Evolutionary conservation across 306 rosid genomes (phyloP), one percentile per base, ranked within the genome.

Genomic region (Sicyos baderoa): DNA sequence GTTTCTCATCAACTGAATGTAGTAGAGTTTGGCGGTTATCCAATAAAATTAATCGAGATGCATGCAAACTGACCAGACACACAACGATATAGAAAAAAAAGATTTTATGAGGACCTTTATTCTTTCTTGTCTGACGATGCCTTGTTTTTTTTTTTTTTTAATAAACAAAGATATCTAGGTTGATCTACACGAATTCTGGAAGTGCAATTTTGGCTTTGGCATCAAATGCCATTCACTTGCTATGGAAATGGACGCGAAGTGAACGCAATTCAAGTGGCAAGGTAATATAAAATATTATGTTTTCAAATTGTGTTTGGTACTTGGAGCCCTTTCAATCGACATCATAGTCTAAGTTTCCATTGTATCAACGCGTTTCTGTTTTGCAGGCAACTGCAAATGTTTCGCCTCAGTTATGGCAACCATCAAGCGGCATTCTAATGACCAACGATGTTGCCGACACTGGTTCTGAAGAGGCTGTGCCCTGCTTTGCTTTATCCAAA

Each of bases 391-490:
- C 89, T 72, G 98, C 98, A 49, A 85, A 76, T 74, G 85, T 85
- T 63, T 77, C 72, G 25, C 98, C 98, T 62, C 95, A 87, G 81
- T 81, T 89, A 75, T 92, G 96, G 97, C 97, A 91, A 76, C 97
- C 97, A 62, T 17, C 97, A 44, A 91, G 97, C 76, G 97, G 97
- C 82, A 91, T 89, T 75, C 72, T 89, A 75, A 91, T 91, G 97
- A 87, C 96, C 73, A 91, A 91, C 71, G 97, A 91, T 70, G 44
- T 86, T 76, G 58, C 80, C 74, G 91, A 87, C 81, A 79, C 85
- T 82, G 86, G 79, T 78, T 77, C 90, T 17, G 97, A 91, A 82
- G 96, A 91, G 70, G 86, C 88, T 14, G 90, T 91, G 18, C 90
- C 96, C 51, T 91, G 97, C 78, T 91, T 91, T 67, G 97, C 97